Evolutionary conservation across 1,139 yeast species (phyloP), one percentile per base, ranked within the genome.

Genomic region (Zygotorulaspora mrakii): DNA sequence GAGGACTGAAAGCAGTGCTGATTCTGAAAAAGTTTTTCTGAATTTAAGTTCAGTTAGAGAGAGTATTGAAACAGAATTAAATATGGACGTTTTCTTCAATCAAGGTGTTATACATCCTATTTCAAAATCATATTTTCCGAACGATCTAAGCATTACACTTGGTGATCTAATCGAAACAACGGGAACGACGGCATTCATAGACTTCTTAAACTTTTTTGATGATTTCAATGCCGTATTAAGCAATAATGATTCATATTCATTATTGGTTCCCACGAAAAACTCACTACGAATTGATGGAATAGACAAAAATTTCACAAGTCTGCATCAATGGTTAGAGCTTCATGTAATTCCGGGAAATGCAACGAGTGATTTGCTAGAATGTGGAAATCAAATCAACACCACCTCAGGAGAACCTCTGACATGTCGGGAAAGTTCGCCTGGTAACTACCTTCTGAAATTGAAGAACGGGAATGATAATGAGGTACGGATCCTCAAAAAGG

Each of bases 21-120:
- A n/a, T n/a, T n/a, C n/a, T n/a, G 27, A 41, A 2, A 33, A 46
- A 0, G 35, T 48, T 2, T 34, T 47, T 0, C 14, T 55, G 2
- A 45, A 50, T 5, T 46, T 61, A 7, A 42, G 64, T 17, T 44
- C 49, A 17, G 46, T 72, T 17, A 62, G 62, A 24, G 54, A 50
- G 3, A 36, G 42, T 1, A 27, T 66, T 53, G 32, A 48, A 16
- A 27, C 65, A 51, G 42, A 67, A 2, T 68, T 70, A 36, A 72
- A 77, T 45, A 68, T 78, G 1, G 96, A 91, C 58, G 71, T 87
- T 6, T 59, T 91, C 12, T 89, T 85, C 59, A 79, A 76, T 46
- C 82, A 83, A 55, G 98, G 97, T 1, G 96, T 89, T 0, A 76
- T 86, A 2, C 97, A 88, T 57, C 77, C 89, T 1, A 66, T 84